Base-by-base conservation (phyloP, 352 stramenopile genomes). In the Globisporangium radiosum region DNA sequence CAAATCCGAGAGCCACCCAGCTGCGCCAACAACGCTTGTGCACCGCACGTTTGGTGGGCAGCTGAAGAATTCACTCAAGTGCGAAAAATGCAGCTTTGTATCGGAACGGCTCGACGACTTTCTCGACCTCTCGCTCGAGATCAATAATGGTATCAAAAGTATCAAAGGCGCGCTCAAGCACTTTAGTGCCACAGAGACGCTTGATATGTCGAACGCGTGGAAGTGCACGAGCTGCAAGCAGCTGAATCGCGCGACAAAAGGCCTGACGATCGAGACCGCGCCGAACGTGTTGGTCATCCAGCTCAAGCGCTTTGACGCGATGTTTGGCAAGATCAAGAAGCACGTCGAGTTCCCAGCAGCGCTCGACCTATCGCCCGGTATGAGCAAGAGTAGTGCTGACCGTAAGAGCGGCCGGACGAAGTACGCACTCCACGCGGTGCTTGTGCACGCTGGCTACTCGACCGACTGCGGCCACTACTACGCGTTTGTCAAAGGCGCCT, bases 391-490 rank as follows among this genome's bases (percentile, higher is more conserved):
- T 15, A 74, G 67, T 38, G 68, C 76, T n/a, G 76, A 87, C 56
- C 73, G 71, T 50, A 71, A 68, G 63, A 69, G 75, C 13, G 71
- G 71, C 38, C 67, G 76, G 3, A 78, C 61, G 10, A 85, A 78
- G 54, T 95, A 95, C 63, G 75, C 90, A 15, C 71, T 96, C 48
- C 72, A 88, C 38, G 87, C 75, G 4, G 87, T 97, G 55, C 61
- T 97, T 11, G 88, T 97, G 19, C 90, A 97, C 61, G 78, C 80
- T 0, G 90, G 90, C 0, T 86, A 82, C 60, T 95, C 83, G n/a
- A 90, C 90, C 9, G 78, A 94, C 60, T 94, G 83, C 42, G 90
- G 90, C 14, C 90, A 97, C 62, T 97, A 97, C 68, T 96, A 94
- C 57, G 76, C 86, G 25, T 97, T 96, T 54, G 81, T 97, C 0